These are phyloP conservation scores for Esteya vermicola DNA, from an alignment of 2,329 filamentous ascomycete genomes.

Conservation along the genomic window DNA sequence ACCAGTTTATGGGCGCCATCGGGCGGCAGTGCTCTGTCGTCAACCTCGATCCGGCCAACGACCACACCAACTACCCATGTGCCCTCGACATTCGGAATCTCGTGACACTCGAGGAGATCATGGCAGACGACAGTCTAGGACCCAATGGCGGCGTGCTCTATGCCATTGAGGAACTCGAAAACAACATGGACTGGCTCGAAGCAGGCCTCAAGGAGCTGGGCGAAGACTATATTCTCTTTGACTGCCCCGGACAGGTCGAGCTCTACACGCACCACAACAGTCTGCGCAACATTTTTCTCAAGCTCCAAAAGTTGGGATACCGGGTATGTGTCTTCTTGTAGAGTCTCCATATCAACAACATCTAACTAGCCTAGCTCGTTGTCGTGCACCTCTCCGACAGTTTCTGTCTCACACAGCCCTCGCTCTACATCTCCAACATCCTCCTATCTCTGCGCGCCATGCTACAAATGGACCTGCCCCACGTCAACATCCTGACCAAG, in stretches of 20 bases:
- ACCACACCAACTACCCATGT: constrained; percentile 75
- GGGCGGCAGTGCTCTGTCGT: constrained; percentile 88
- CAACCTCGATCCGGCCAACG: constrained; percentile 95
- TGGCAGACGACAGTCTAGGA: constrained; percentile 78
- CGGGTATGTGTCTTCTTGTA: constrained; percentile 41
- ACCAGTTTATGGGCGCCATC: constrained; percentile 94
- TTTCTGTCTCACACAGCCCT: constrained; percentile 83
- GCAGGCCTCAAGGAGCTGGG: constrained; percentile 63
- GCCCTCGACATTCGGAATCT: constrained; percentile 83
- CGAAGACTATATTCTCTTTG: constrained; percentile 89
- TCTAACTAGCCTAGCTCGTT: constrained; percentile 51
- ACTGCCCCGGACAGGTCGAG: constrained; percentile 94
- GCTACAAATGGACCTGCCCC: constrained; percentile 94
- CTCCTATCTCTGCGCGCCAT: constrained; percentile 88
- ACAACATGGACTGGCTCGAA: constrained; percentile 87
- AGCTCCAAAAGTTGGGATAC: constrained; percentile 80
- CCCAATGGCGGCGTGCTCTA: constrained; percentile 90
- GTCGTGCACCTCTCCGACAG: constrained; percentile 89
- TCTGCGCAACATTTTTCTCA: constrained; percentile 80
- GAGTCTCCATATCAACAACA: no score
- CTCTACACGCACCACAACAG: constrained; percentile 92
- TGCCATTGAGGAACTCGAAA: constrained; percentile 85
- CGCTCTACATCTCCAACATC: constrained; percentile 86
- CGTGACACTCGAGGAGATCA: constrained; percentile 85
- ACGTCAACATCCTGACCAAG: constrained; percentile 92